Base-by-base conservation (phyloP, 2,329 filamentous ascomycete species). In the Chaetomium sp. region DNA sequence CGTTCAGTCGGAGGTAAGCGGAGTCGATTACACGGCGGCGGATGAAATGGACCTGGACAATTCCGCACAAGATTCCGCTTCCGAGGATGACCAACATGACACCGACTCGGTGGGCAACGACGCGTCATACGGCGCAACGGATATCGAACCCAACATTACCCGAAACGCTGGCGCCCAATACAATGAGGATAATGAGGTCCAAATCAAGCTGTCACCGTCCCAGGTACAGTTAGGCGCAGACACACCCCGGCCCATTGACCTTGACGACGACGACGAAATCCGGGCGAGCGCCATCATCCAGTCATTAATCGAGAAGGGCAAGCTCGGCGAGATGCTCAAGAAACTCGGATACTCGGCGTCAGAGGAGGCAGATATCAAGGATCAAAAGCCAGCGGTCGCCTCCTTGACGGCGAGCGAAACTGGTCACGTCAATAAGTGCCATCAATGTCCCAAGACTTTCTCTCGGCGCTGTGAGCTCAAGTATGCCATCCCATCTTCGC, bases 401-500 rank as follows among this genome's bases (percentile, higher is more conserved):
- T 53, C 58, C 1, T 58, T 64, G n/a, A 62, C 56, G 7, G 9
- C 60, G 4, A 45, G 29, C 27, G 38, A 60, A 55, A 59, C 27
- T 6, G 47, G 55, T 9, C 63, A 12, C 9, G 12, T 23, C 25
- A 55, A 59, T 16, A 45, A 64, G 6, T 85, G 83, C 64, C 21
- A 67, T 0, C 61, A 70, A 0, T 87, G 85, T 61, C 5, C 35
- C 4, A 87, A 85, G 70, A 67, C 62, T 1, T 87, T 83, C 62
- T 69, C 67, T 3, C 79, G 85, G 42, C 80, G 71, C 33, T 87
- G 84, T 70, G 85, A 88, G 71, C 76, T 88, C 31, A 87, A 81
- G 85, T 87, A 78, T 35, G 33, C 38, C 59, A 19, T 12, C 19
- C n/a, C 25, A 13, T 31, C 5, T 38, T 23, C 31, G 8, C 12